Percentiles rank a stretch among this genome's conserved stretches.
Evolutionary conservation across 257 asterid species (phyloP).

Genomic region (Salvia rosmarinus): DNA sequence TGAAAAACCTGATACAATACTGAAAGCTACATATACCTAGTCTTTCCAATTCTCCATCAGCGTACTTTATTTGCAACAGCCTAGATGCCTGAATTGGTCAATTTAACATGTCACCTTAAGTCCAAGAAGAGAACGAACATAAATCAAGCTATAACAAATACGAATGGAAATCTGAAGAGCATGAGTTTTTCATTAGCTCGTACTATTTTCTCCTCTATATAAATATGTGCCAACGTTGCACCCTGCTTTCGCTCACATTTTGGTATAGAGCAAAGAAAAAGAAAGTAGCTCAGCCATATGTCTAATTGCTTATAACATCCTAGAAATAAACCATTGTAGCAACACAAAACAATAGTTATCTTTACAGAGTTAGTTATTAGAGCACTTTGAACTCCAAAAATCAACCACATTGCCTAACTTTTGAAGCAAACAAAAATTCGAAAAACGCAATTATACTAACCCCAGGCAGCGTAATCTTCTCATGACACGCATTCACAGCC

Average conservation of each 20-base stretch:
- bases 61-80: slow-evolving; percentile 98
- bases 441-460: slow-evolving; percentile 42
- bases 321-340: slow-evolving; percentile 11
- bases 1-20: slow-evolving; percentile 17
- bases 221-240: neutral
- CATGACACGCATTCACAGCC: slow-evolving; percentile 79
- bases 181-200: slow-evolving; percentile 28
- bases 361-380: neutral
- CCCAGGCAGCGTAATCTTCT: slow-evolving; percentile 89
- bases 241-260: neutral
- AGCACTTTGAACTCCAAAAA: slow-evolving; percentile 10
- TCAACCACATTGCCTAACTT: slow-evolving; percentile 26
- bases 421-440: slow-evolving; percentile 12
- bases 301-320: slow-evolving; percentile 9
- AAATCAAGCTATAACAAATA: slow-evolving; percentile 21
- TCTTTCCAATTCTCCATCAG: slow-evolving; percentile 99
- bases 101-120: slow-evolving; percentile 39
- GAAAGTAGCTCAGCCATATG: neutral
- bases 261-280: neutral
- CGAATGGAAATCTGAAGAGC: slow-evolving; percentile 7
- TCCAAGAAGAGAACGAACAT: slow-evolving; percentile 33
- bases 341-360: neutral
- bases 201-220: neutral
- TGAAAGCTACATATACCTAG: slow-evolving; percentile 60
- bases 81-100: slow-evolving; percentile 82